Base-by-base conservation (phyloP, 192 early-diverging fungal genomes). In the Backusella mclennaniae region DNA sequence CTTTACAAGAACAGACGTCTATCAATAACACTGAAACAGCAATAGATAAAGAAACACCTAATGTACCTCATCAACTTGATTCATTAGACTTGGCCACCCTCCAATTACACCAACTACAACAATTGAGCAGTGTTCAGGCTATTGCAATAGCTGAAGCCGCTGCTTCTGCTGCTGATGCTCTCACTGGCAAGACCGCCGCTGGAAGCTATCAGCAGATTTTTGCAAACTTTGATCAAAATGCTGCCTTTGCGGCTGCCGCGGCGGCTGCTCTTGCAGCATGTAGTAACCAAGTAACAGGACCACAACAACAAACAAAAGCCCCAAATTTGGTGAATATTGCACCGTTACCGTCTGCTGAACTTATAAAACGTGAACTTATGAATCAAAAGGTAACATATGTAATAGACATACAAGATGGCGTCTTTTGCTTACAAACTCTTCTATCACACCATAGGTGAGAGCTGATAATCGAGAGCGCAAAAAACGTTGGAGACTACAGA, bases 381-480 rank as follows among this genome's bases (percentile, higher is more conserved):
- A 84, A 76, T 53, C 78, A 84, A 72, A 85, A 83, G 71, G 77
- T 79, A 33, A 33, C 33, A 78, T 38, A 19, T 26, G 12, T 66
- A 35, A 33, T 33, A 33, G 3, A 33, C 33, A 33, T 33, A 3
- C 33, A 33, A 33, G 2, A 33, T 33, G 33, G 33, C 33, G 33
- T 3, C 33, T 33, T 33, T 33, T 33, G 33, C 33, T 33, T 33
- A 33, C 33, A 33, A 0, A 33, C 33, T 33, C 33, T 33, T 33
- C 33, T 3, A 3, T 33, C 2, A 3, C 33, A 33, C 35, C 6
- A 36, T 66, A 78, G 77, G 84, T 87, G 35, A 79, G 85, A 33
- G 84, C 80, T 53, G 85, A 87, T 74, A 87, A 87, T 72, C 77
- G 85, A 26, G 85, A 87, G 29, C 79, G 85, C 31, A 87, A 87